Conservation (phyloP, 202 grass and related monocot species). For the Bolboschoenoplectus hybrid region DNA sequence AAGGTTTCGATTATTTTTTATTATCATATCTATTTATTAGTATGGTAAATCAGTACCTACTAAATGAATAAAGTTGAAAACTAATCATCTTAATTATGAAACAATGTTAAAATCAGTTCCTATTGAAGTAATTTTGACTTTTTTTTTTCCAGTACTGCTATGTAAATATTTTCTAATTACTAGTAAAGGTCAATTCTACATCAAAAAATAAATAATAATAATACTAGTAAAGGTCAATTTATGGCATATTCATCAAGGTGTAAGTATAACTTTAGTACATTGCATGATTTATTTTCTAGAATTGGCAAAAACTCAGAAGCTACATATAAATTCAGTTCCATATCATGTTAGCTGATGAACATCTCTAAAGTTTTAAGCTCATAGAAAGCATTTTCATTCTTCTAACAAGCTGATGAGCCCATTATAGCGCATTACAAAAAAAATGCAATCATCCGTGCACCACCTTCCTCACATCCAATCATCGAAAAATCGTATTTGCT, state of each 20-base stretch:
- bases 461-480: not conserved
- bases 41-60: not conserved
- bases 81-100: not conserved
- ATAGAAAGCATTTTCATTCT: not conserved
- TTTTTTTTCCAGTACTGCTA: not conserved
- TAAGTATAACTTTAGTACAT: too few species aligned
- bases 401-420: not conserved
- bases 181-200: not conserved
- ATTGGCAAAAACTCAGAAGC: too few species aligned
- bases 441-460: not conserved
- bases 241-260: too few species aligned
- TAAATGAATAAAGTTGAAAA: not conserved
- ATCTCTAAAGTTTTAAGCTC: too few species aligned
- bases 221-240: too few species aligned
- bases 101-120: not conserved
- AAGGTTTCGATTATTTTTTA: not conserved
- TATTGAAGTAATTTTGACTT: not conserved
- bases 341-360: too few species aligned
- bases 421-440: not conserved
- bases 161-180: not conserved
- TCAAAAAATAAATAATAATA: too few species aligned
- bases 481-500: constrained; percentile 7
- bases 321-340: too few species aligned
- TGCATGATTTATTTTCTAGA: too few species aligned
- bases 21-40: not conserved